Evolutionary conservation across 2,329 filamentous ascomycete species (phyloP), one percentile per base, ranked within the genome.

Genomic region (Microdochium nivale): DNA sequence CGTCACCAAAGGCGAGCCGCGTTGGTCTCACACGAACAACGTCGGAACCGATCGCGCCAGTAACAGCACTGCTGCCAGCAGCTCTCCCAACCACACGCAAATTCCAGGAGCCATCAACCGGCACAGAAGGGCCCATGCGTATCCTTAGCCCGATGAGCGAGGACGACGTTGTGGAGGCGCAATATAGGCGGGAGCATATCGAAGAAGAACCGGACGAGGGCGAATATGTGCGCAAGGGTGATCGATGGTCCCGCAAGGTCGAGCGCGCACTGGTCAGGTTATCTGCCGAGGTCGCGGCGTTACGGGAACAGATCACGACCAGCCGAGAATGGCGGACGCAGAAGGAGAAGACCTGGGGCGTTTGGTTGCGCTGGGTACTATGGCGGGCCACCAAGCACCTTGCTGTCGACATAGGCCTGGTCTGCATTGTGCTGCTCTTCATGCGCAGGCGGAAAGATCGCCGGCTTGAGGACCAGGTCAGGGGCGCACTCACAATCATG

Each of bases 231-330:
- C 70, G 69, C 61, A 69, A 68, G 35, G 72, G 70, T 19, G 74
- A 73, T 54, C 83, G 81, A 61, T 96, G 90, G 89, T 84, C 87
- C 49, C 84, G 81, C 54, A 84, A 87, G 59, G 86, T 97, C 55
- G 92, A 97, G 70, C 80, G 84, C 44, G 88, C 90, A 23, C 77
- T 97, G 52, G 88, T 92, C 52, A 88, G 90, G 60, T 84, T 97
- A 71, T 95, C 91, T 4, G 87, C 90, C 16, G 94, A 99, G 69
- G 83, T 99, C 30, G 91, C 94, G 1, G 94, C 94, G 1, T 70
- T 97, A 55, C 81, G 94, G 33, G 94, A 99, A 69, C 91, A 97
- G 65, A 86, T 97, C 58, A 86, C 90, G 51, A 80, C 83, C 0
- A 84, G 88, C 0, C 78, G 87, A 13, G 81, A 92, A 58, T 87